Conservation (phyloP, 306 rosid genomes). For the Dryas alaskensis region DNA sequence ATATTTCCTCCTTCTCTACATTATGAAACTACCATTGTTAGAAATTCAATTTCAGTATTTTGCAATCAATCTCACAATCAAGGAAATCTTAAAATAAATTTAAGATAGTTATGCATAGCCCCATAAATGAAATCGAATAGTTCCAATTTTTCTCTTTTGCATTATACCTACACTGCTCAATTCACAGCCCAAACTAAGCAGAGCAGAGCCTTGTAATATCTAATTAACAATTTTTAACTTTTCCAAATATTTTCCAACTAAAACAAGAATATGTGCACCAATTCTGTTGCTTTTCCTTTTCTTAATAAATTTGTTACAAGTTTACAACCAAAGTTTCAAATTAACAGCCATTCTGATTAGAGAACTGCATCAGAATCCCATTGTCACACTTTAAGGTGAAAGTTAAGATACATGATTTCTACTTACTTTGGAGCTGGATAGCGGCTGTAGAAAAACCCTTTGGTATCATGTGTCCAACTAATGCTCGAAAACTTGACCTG, state of each 20-base stretch:
- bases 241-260: not conserved
- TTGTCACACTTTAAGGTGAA: not conserved
- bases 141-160: not conserved
- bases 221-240: not conserved
- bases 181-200: not conserved
- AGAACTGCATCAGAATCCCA: slow-evolving; percentile 7
- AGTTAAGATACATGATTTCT: not conserved
- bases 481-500: slow-evolving; percentile 85
- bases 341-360: not conserved
- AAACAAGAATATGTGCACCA: not conserved
- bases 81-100: slow-evolving; percentile 18
- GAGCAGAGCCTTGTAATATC: slow-evolving; percentile 2
- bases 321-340: slow-evolving; percentile 2
- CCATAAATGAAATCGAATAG: not conserved
- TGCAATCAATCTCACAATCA: not conserved
- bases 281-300: not conserved
- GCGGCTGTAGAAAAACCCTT: slow-evolving; percentile 89
- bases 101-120: not conserved
- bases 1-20: slow-evolving; percentile 59
- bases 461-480: slow-evolving; percentile 84
- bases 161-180: not conserved
- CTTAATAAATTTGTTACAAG: not conserved
- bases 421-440: slow-evolving; percentile 87
- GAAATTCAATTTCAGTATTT: slow-evolving; percentile 9
- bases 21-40: slow-evolving; percentile 19